Conservation (phyloP, 345 rosid genomes). For the Gossypium rotundifolium region DNA sequence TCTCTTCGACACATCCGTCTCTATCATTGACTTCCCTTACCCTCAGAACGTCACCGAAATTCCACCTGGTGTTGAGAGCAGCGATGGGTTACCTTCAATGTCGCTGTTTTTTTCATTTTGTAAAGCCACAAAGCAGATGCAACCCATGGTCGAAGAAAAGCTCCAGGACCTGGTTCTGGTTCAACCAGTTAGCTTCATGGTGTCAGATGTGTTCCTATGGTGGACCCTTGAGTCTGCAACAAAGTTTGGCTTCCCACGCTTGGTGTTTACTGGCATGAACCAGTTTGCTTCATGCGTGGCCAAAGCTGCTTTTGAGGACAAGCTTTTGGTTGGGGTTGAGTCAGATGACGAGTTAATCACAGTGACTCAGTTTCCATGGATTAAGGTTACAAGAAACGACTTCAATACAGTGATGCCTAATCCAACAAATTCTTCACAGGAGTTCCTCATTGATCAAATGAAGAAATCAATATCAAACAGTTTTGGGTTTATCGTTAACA, state of each 20-base stretch:
- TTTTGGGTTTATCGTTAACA: not conserved
- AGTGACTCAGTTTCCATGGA: conserved; percentile 61
- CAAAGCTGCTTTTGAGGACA: not conserved
- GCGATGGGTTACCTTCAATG: conserved; percentile 60
- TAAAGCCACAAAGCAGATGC: conserved; percentile 52
- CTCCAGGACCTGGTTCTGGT: conserved; percentile 33
- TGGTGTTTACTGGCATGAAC: conserved; percentile 47
- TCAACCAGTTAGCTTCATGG: conserved; percentile 35
- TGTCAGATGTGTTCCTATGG: conserved; percentile 71
- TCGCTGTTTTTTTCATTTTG: conserved; percentile 43
- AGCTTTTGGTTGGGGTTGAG: conserved; percentile 12
- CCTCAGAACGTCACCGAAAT: conserved; percentile 40
- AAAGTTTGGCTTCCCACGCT: conserved; percentile 52
- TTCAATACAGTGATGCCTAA: not conserved
- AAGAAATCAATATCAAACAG: not conserved
- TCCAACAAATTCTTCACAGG: not conserved
- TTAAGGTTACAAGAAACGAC: conserved; percentile 42
- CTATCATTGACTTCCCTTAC: conserved; percentile 49
- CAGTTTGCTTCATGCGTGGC: conserved; percentile 19
- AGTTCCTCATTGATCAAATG: not conserved
- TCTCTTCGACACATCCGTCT: conserved; percentile 33
- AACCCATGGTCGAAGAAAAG: conserved; percentile 41
- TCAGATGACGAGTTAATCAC: conserved; percentile 41
- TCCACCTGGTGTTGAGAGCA: conserved; percentile 56
- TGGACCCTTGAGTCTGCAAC: conserved; percentile 70